These are phyloP conservation scores for Boehmeria nivea DNA, from an alignment of 306 rosid genomes.

Conservation along the genomic window DNA sequence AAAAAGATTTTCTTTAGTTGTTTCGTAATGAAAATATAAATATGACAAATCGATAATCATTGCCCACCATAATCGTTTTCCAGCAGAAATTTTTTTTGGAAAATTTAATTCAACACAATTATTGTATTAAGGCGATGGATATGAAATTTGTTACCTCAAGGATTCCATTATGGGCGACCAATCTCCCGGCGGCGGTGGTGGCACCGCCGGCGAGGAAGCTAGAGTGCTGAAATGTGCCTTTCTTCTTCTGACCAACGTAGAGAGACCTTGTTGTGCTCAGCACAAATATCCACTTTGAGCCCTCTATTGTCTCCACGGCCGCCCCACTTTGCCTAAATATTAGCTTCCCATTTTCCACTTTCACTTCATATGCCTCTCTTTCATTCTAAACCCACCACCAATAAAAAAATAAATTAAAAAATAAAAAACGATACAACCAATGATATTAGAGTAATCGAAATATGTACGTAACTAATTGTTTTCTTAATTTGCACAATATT, in stretches of 20 bases:
- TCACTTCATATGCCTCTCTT: slow-evolving; percentile 72
- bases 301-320: slow-evolving; percentile 47
- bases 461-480: neutral
- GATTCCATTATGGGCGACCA: slow-evolving; percentile 59
- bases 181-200: slow-evolving; percentile 91
- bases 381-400: slow-evolving; percentile 45
- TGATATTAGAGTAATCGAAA: neutral
- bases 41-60: no score
- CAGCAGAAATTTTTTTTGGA: no score
- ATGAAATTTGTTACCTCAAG: slow-evolving; percentile 55
- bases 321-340: slow-evolving; percentile 39
- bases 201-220: slow-evolving; percentile 91
- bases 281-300: slow-evolving; percentile 87
- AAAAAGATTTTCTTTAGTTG: no score
- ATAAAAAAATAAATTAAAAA: no score
- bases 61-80: no score
- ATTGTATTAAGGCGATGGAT: no score
- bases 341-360: slow-evolving; percentile 61
- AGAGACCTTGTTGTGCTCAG: slow-evolving; percentile 73
- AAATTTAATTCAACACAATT: no score
- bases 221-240: slow-evolving; percentile 81
- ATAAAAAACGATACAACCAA: no score
- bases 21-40: no score
- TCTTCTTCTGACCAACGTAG: slow-evolving; percentile 76
- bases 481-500: neutral